A percentile compares a stretch with the other conserved stretches of the same genome.
phyloP scores from a whole-genome alignment of 768 basidiomycete genomes.

The Amanita rimosa region DNA sequence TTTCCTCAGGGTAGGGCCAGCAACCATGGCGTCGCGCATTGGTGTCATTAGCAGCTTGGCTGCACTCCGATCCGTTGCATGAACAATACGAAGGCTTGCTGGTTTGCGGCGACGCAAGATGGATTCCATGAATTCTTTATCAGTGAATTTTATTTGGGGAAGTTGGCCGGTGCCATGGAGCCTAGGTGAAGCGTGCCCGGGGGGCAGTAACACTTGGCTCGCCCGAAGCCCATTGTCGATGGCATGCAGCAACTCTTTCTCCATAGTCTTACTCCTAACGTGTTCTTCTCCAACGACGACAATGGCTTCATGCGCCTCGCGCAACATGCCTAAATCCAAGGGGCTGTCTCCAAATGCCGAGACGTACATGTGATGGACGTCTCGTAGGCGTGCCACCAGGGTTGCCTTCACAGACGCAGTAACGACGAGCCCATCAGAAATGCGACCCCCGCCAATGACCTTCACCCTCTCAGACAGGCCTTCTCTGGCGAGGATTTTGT shows the following conservation, averaged over 20 bases:
- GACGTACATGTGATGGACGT: slow-evolving; percentile 11
- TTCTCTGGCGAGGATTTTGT: slow-evolving; percentile 9
- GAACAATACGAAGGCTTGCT: slow-evolving; percentile 7
- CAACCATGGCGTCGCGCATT: slow-evolving; percentile 13
- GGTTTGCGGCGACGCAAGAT: slow-evolving; percentile 8
- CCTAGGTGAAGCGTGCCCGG: slow-evolving; percentile 9
- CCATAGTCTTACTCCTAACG: slow-evolving; percentile 13
- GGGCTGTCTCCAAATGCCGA: slow-evolving; percentile 15
- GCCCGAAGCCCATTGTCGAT: slow-evolving; percentile 12
- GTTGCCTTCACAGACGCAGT: slow-evolving; percentile 11
- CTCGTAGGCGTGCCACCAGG: slow-evolving; percentile 11
- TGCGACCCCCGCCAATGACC: slow-evolving; percentile 13
- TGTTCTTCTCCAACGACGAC: slow-evolving; percentile 14
- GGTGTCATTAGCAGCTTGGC: slow-evolving; percentile 16
- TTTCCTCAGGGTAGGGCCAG: slow-evolving; percentile 11
- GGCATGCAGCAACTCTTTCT: slow-evolving; percentile 9
- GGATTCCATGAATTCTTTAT: slow-evolving; percentile 7
- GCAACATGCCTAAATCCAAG: slow-evolving; percentile 15
- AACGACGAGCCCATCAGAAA: slow-evolving; percentile 11
- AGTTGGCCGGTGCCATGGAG: slow-evolving; percentile 11
- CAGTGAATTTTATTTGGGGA: slow-evolving; percentile 9
- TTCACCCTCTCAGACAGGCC: slow-evolving; percentile 12
- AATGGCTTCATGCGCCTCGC: slow-evolving; percentile 12
- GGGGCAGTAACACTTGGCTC: slow-evolving; percentile 12
- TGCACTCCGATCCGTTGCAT: slow-evolving; percentile 9